Conservation (phyloP, 306 rosid species). For the Vachellia collinsii region DNA sequence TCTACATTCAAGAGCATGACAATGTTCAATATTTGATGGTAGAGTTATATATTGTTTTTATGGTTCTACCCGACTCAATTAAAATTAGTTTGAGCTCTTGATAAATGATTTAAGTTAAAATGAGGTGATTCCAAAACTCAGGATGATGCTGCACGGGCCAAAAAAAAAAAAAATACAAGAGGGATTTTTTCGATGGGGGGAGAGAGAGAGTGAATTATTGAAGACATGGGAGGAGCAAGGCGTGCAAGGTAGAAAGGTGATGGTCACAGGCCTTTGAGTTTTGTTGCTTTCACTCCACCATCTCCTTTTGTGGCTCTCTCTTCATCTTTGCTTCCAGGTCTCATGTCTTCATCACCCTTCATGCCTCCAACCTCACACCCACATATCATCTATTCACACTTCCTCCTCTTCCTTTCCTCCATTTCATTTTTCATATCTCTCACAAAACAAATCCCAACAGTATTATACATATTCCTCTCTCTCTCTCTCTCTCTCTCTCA, state of each 20-base stretch:
- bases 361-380: not conserved
- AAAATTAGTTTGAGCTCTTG: too few relatives aligned
- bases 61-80: too few relatives aligned
- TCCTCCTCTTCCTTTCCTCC: not conserved
- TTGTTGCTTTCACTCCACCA: constrained; percentile 16
- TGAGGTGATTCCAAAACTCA: too few relatives aligned
- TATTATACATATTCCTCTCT: too few relatives aligned
- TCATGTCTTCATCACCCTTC: not conserved
- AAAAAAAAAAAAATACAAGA: too few relatives aligned
- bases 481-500: too few relatives aligned
- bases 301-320: not conserved
- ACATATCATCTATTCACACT: not conserved
- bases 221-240: not conserved
- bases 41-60: too few relatives aligned
- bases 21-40: too few relatives aligned
- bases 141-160: too few relatives aligned
- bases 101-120: too few relatives aligned
- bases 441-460: not conserved
- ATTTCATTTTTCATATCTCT: not conserved
- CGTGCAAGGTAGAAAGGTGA: not conserved
- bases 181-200: not conserved
- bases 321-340: not conserved
- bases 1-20: too few relatives aligned
- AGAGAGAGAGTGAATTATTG: constrained; percentile 8
- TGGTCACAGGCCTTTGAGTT: not conserved